A percentile compares a stretch with the other conserved stretches of the same genome.
These are phyloP conservation scores for Candida quercuum DNA, from an alignment of 805 yeast species.

Conservation along the genomic window DNA sequence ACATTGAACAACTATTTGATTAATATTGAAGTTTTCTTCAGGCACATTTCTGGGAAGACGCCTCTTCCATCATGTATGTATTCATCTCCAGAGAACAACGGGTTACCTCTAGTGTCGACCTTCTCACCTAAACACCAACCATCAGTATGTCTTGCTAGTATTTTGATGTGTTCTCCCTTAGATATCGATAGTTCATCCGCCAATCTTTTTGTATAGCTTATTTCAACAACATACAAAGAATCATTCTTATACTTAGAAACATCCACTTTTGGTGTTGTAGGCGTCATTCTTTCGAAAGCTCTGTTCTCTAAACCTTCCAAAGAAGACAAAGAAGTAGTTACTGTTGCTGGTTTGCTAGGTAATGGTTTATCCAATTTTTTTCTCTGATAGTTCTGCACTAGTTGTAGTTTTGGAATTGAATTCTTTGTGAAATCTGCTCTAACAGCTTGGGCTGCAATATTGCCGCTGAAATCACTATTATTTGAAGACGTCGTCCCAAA, in stretches of 20 bases:
- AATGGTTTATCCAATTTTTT: slow-evolving; percentile 14
- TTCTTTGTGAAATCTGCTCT: slow-evolving; percentile 4
- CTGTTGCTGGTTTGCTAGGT: slow-evolving; percentile 13
- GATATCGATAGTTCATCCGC: slow-evolving; percentile 31
- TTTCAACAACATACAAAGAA: slow-evolving; percentile 17
- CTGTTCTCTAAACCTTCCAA: slow-evolving; percentile 18
- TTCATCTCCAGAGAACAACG: slow-evolving; percentile 4
- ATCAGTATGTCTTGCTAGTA: slow-evolving; percentile 36
- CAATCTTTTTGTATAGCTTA: slow-evolving; percentile 26
- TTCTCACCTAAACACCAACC: slow-evolving; percentile 41
- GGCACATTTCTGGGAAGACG: slow-evolving; percentile 34
- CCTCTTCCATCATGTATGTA: slow-evolving; percentile 35
- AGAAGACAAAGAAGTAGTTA: slow-evolving; percentile 3
- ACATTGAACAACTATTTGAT: background rate
- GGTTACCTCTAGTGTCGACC: slow-evolving; percentile 21
- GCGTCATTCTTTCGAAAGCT: slow-evolving; percentile 13
- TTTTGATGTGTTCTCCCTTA: slow-evolving; percentile 27
- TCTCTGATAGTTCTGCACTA: slow-evolving; percentile 2
- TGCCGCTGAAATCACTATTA: slow-evolving; percentile 1
- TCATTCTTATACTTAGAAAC: slow-evolving; percentile 7
- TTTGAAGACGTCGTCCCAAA: background rate
- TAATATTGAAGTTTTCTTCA: slow-evolving; percentile 7
- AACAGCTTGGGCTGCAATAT: slow-evolving; percentile 11
- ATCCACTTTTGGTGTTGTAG: slow-evolving; percentile 17
- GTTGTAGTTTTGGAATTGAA: slow-evolving; percentile 14